A percentile compares a stretch with the other conserved stretches of the same genome.
These are phyloP conservation scores for Penicillium goetzii DNA, from an alignment of 495 filamentous ascomycete genomes.

Conservation along the genomic window DNA sequence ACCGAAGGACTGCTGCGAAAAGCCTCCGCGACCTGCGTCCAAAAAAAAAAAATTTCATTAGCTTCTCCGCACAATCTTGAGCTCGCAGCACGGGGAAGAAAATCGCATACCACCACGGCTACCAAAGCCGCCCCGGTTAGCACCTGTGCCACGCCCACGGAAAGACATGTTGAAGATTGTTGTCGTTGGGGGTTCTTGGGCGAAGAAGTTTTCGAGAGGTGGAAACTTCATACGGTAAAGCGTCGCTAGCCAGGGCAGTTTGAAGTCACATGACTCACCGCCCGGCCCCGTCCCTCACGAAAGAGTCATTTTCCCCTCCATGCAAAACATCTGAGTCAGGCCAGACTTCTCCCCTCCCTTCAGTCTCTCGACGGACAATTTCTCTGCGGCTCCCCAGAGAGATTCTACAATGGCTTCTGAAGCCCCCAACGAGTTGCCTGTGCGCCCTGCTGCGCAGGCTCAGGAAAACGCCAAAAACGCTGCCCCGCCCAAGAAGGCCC, in stretches of 20 bases:
- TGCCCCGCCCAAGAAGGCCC: slow-evolving; percentile 36
- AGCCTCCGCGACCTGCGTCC: slow-evolving; percentile 61
- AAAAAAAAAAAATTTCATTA: slow-evolving; percentile 52
- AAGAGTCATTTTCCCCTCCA: slow-evolving; percentile 31
- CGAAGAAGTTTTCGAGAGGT: slow-evolving; percentile 56
- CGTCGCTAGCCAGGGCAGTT: slow-evolving; percentile 54
- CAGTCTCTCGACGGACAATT: slow-evolving; percentile 22
- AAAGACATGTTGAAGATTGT: slow-evolving; percentile 54
- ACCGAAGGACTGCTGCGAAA: slow-evolving; percentile 61
- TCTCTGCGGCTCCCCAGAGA: slow-evolving; percentile 22
- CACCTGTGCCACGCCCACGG: slow-evolving; percentile 56
- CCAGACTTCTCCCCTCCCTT: slow-evolving; percentile 10
- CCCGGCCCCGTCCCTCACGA: slow-evolving; percentile 28
- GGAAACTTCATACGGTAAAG: slow-evolving; percentile 55
- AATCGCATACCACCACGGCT: slow-evolving; percentile 46
- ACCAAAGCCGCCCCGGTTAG: slow-evolving; percentile 55
- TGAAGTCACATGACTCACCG: slow-evolving; percentile 48
- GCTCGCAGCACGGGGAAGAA: background rate
- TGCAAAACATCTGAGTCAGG: slow-evolving; percentile 6
- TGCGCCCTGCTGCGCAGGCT: slow-evolving; percentile 43
- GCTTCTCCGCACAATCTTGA: slow-evolving; percentile 20
- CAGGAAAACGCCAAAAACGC: slow-evolving; percentile 30
- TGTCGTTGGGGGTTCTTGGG: slow-evolving; percentile 33
- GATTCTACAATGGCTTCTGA: slow-evolving; percentile 44
- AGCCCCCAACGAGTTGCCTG: slow-evolving; percentile 45